A percentile compares a stretch with the other conserved stretches of the same genome.
Conservation (phyloP, 192 early-diverging fungal species). For the Kickxella alabastrina region DNA sequence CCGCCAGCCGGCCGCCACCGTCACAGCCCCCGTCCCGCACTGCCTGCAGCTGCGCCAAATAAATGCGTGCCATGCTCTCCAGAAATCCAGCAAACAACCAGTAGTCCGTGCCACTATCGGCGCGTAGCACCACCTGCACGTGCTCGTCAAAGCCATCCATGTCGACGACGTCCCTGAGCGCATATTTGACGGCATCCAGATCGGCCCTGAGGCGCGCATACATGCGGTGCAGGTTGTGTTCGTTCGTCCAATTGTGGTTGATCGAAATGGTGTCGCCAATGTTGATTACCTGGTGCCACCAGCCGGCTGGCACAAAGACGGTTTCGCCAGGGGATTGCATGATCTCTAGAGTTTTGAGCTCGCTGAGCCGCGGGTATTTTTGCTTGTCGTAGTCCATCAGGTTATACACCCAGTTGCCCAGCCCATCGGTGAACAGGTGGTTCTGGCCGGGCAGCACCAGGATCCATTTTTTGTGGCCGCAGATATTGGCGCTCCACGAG, state of each 20-base stretch:
- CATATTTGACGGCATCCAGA: constrained; percentile 48
- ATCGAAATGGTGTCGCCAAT: constrained; percentile 69
- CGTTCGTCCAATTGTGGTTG: constrained; percentile 75
- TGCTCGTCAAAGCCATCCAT: constrained; percentile 34
- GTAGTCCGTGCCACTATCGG: constrained; percentile 36
- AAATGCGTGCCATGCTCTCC: constrained; percentile 7
- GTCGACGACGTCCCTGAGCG: constrained; percentile 55
- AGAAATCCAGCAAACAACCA: constrained; percentile 26
- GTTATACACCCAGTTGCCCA: constrained; percentile 59
- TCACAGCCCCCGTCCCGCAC: too few relatives aligned
- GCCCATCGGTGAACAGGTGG: constrained; percentile 53
- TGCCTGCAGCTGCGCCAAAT: not conserved
- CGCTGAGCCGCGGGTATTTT: constrained; percentile 52
- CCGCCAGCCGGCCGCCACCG: not conserved
- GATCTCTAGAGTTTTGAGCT: constrained; percentile 50
- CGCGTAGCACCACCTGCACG: constrained; percentile 30
- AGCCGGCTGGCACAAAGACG: constrained; percentile 69
- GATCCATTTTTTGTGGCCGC: constrained; percentile 67
- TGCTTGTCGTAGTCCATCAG: constrained; percentile 47
- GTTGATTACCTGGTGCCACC: constrained; percentile 74
- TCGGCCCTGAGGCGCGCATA: constrained; percentile 50
- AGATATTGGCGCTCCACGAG: constrained; percentile 74
- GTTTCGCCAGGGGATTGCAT: constrained; percentile 63
- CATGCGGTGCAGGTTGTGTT: constrained; percentile 53
- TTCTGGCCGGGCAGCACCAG: constrained; percentile 65